Evolutionary conservation across 2,329 filamentous ascomycete genomes (phyloP), one percentile per base, ranked within the genome.

Genomic region (Volutella citrinella): DNA sequence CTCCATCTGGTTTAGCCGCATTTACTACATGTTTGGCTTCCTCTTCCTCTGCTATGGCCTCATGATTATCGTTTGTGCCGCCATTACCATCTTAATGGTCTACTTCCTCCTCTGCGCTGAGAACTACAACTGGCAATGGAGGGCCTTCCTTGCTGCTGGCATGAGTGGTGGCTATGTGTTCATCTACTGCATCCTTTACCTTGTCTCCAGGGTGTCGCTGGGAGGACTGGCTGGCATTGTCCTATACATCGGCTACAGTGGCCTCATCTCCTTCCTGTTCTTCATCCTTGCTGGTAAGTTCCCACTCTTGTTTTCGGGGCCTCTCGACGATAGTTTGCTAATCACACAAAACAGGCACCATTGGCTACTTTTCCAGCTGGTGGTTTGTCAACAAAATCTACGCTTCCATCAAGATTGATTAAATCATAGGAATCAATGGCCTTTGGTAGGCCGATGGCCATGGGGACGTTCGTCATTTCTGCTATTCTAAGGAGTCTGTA

Each of bases 1-100:
- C 66, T 95, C 87, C 17, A 91, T 98, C 59, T 98, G 93, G 93
- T 95, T 94, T 65, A 91, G 84, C 70, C 88, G 93, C 65, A 93
- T 98, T 48, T 98, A 98, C 74, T 98, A 98, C 76, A 98, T 98
- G 93, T 98, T 98, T 55, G 93, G 93, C 15, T 98, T 98, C 74
- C 71, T 98, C 21, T 98, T 98, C 73, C 76, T 98, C 36, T 96
- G 90, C 73, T 98, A 95, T 57, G 90, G 87, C 10, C 77, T 98
- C 30, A 96, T 98, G 89, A 88, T 97, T 51, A 85, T 95, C 52
- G 97, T 93, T 2, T 89, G 85, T 39, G 91, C 91, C 0, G 84
- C 90, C 1, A 91, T 94, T 24, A 97, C 93, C 1, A 82, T 97
- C 8, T 70, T 98, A 13, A 83, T 97, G 75, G 87, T 96, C 0